These are phyloP conservation scores for Lobulomyces angularis DNA, from an alignment of 192 early-diverging fungal species.

Conservation along the genomic window DNA sequence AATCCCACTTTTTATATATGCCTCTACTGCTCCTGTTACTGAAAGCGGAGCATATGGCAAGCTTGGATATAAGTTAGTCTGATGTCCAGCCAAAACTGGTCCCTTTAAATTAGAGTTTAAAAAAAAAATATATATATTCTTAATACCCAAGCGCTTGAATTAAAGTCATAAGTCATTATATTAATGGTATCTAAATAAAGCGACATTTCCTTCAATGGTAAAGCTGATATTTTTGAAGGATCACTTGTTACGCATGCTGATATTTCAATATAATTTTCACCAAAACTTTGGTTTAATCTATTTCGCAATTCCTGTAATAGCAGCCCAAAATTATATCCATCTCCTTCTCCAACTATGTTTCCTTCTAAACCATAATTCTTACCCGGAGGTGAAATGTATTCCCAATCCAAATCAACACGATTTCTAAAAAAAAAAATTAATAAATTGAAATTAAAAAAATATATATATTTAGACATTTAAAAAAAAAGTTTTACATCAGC, in stretches of 20 bases:
- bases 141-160: constrained; percentile 46
- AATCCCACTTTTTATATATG: constrained; percentile 60
- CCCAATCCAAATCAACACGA: constrained; percentile 34
- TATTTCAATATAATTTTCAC: constrained; percentile 19
- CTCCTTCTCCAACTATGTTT: constrained; percentile 47
- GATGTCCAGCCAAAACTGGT: constrained; percentile 58
- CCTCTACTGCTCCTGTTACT: constrained; percentile 51
- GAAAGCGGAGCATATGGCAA: constrained; percentile 48
- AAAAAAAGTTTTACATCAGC: too few species aligned
- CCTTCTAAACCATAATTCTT: constrained; percentile 33
- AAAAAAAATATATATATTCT: constrained; percentile 10
- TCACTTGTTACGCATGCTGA: constrained; percentile 32
- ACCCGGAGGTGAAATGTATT: constrained; percentile 30
- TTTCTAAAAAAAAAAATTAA: too few species aligned
- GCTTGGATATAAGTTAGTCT: constrained; percentile 68
- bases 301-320: constrained; percentile 62
- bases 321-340: constrained; percentile 64
- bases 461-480: too few species aligned
- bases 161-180: constrained; percentile 84
- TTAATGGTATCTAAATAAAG: constrained; percentile 53
- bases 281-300: constrained; percentile 48
- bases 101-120: constrained; percentile 31
- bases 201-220: constrained; percentile 25
- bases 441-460: too few species aligned
- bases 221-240: constrained; percentile 25